Conservation (phyloP, 495 filamentous ascomycete species). For the Penicillium daleae region DNA sequence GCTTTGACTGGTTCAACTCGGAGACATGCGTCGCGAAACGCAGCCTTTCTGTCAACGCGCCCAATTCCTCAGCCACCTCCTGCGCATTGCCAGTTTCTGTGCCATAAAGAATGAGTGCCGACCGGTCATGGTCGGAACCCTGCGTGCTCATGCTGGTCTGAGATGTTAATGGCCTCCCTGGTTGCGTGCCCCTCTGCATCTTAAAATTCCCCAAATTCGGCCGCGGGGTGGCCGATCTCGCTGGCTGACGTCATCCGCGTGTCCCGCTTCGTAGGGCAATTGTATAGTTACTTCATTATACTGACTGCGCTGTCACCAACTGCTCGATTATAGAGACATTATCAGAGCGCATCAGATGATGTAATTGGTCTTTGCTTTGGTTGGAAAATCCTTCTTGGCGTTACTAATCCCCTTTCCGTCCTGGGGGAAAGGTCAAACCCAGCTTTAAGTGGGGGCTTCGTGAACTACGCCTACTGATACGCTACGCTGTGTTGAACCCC, state of each 20-base stretch:
- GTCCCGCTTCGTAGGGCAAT: background rate
- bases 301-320: too few relatives aligned
- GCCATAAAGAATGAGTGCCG: constrained; percentile 83
- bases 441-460: background rate
- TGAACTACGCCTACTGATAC: background rate
- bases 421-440: too few relatives aligned
- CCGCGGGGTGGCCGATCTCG: constrained; percentile 26
- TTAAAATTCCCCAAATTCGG: constrained; percentile 16
- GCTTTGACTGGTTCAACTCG: constrained; percentile 74
- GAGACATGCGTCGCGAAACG: constrained; percentile 74
- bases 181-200: constrained; percentile 17
- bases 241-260: constrained; percentile 34
- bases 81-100: constrained; percentile 93
- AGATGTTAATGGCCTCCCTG: constrained; percentile 3
- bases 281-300: too few relatives aligned
- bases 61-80: constrained; percentile 85
- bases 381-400: background rate
- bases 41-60: constrained; percentile 68
- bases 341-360: background rate
- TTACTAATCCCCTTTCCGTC: background rate
- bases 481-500: background rate
- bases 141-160: constrained; percentile 30
- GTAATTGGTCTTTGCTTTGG: background rate
- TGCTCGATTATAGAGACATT: background rate
- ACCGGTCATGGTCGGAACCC: constrained; percentile 40